A percentile compares a stretch with the other conserved stretches of the same genome.
These are phyloP conservation scores for Heterobasidion annosum DNA, from an alignment of 1,284 basidiomycete genomes.

Conservation along the genomic window DNA sequence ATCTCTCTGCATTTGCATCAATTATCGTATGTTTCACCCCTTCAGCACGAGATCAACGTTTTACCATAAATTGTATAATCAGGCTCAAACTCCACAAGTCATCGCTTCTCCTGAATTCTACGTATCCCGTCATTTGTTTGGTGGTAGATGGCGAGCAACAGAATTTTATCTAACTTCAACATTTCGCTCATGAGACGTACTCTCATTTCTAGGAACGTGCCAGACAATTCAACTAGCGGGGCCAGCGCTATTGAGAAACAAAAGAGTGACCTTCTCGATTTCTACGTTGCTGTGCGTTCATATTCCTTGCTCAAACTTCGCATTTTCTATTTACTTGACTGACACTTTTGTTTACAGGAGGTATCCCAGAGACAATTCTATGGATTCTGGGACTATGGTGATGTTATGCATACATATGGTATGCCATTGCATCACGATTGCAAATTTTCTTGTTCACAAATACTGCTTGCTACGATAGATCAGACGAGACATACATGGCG, in stretches of 20 bases:
- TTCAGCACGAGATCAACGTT: neutral
- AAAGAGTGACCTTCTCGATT: constrained; percentile 28
- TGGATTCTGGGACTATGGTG: constrained; percentile 35
- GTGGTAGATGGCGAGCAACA: constrained; percentile 23
- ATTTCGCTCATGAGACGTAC: neutral
- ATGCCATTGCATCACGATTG: neutral
- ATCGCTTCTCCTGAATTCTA: constrained; percentile 28
- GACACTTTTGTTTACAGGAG: constrained; percentile 17
- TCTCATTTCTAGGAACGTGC: neutral
- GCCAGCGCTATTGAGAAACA: constrained; percentile 25
- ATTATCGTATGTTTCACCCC: constrained; percentile 17
- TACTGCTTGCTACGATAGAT: constrained; percentile 8
- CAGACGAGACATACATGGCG: constrained; percentile 34
- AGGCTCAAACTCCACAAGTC: constrained; percentile 26
- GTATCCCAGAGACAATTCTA: constrained; percentile 30
- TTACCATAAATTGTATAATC: neutral
- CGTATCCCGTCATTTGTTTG: constrained; percentile 27
- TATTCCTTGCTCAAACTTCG: neutral
- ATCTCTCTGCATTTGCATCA: constrained; percentile 21
- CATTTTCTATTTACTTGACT: neutral
- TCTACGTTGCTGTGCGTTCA: constrained; percentile 26
- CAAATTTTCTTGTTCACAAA: neutral
- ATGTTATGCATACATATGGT: constrained; percentile 33
- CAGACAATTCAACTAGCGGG: neutral
- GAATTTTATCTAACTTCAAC: neutral